Conservation (phyloP, 345 rosid genomes). For the Triadica sebifera region DNA sequence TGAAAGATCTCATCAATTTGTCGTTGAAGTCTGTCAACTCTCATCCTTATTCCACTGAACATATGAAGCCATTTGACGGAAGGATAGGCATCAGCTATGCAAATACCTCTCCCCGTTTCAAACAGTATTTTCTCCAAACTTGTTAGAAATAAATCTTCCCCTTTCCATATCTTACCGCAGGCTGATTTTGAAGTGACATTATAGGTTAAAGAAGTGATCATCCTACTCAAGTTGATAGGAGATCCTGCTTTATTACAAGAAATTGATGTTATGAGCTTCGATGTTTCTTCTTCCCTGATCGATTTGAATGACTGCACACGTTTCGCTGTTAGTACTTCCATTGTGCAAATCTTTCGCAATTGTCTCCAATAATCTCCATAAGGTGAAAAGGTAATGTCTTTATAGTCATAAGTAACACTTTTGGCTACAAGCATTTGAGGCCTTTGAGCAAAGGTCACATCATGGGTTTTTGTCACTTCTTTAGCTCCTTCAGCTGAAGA, state of each 20-base stretch:
- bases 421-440: not conserved
- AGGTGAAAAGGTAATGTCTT: conserved; percentile 2
- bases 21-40: not conserved
- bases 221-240: not conserved
- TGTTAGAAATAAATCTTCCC: not conserved
- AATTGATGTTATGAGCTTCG: not conserved
- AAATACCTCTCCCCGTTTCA: not conserved
- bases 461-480: conserved; percentile 7
- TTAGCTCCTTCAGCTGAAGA: not conserved
- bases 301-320: conserved; percentile 9
- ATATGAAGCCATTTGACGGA: not conserved
- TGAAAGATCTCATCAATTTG: conserved; percentile 10
- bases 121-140: not conserved
- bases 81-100: conserved; percentile 11
- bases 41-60: not conserved
- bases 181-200: conserved; percentile 1
- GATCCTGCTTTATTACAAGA: not conserved
- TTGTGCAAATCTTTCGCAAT: not conserved
- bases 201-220: not conserved
- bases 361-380: conserved; percentile 16
- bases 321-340: not conserved
- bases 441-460: not conserved
- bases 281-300: conserved; percentile 5
- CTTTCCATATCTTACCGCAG: not conserved
- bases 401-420: not conserved